Conservation (phyloP, 306 rosid genomes). For the Rosa chinensis region DNA sequence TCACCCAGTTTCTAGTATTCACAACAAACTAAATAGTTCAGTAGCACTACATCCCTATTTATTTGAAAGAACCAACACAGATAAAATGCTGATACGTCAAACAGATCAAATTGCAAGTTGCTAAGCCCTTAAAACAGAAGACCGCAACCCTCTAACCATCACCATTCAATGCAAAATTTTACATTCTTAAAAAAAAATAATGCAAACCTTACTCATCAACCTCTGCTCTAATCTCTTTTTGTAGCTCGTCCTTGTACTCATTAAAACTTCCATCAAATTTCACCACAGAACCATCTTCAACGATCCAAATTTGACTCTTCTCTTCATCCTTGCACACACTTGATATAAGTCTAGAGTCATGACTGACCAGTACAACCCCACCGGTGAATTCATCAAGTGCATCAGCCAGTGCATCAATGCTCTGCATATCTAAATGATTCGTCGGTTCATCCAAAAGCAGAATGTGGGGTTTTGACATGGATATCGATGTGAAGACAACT, state of each 20-base stretch:
- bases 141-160: too few relatives aligned
- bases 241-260: conserved; percentile 62
- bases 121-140: too few relatives aligned
- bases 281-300: conserved; percentile 45
- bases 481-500: conserved; percentile 77
- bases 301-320: conserved; percentile 42
- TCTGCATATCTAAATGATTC: conserved; percentile 80
- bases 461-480: conserved; percentile 48
- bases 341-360: conserved; percentile 73
- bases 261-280: conserved; percentile 47
- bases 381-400: conserved; percentile 69
- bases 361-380: conserved; percentile 77
- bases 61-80: not conserved
- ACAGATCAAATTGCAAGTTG: not conserved
- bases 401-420: conserved; percentile 73
- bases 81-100: not conserved
- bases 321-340: conserved; percentile 78
- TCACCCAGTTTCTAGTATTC: too few relatives aligned
- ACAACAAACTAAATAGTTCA: not conserved
- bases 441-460: conserved; percentile 64
- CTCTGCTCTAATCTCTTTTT: conserved; percentile 55
- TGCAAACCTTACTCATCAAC: conserved; percentile 48
- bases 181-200: not conserved
- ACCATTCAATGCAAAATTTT: not conserved
- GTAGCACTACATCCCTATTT: too few relatives aligned